Evolutionary conservation across 768 basidiomycete genomes (phyloP).

Genomic region (Lenzites betulinus): DNA sequence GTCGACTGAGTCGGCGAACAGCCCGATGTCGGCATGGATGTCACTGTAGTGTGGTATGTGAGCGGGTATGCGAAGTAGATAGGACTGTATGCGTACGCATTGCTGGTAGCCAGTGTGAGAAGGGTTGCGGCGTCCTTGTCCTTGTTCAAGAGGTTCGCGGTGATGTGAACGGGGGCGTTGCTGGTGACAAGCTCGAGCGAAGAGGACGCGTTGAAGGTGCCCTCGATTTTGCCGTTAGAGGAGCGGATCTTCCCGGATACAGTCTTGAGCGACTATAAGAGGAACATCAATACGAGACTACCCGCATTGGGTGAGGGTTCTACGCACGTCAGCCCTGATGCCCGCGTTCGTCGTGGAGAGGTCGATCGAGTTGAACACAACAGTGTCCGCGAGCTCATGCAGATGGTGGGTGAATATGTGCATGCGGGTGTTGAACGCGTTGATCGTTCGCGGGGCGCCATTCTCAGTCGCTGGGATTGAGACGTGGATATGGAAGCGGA

Average conservation of each 20-base stretch:
- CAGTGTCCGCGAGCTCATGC: conserved; percentile 34
- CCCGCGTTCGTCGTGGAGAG: background rate
- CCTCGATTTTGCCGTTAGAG: conserved; percentile 37
- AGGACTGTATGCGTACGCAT: conserved; percentile 39
- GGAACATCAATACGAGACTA: background rate
- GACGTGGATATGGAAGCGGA: conserved; percentile 38
- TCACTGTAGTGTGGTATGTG: conserved; percentile 26
- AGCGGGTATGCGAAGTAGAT: background rate
- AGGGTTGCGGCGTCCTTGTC: conserved; percentile 28
- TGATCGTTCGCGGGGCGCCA: conserved; percentile 35
- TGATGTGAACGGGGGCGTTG: conserved; percentile 38
- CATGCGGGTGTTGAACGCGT: conserved; percentile 45
- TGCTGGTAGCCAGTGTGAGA: conserved; percentile 41
- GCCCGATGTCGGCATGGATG: conserved; percentile 32
- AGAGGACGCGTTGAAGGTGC: conserved; percentile 38
- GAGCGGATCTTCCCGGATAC: conserved; percentile 6
- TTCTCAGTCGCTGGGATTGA: conserved; percentile 40
- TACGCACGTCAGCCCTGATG: conserved; percentile 8
- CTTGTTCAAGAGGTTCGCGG: conserved; percentile 40
- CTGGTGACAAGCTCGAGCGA: conserved; percentile 35
- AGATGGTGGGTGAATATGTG: conserved; percentile 32
- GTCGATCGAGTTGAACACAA: conserved; percentile 39
- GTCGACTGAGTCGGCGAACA: conserved; percentile 34
- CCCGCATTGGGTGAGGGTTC: conserved; percentile 12
- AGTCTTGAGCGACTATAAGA: background rate